Evolutionary conservation across 805 yeast species (phyloP), one percentile per base, ranked within the genome.

Genomic region (Sungouiozyma intestinalis): DNA sequence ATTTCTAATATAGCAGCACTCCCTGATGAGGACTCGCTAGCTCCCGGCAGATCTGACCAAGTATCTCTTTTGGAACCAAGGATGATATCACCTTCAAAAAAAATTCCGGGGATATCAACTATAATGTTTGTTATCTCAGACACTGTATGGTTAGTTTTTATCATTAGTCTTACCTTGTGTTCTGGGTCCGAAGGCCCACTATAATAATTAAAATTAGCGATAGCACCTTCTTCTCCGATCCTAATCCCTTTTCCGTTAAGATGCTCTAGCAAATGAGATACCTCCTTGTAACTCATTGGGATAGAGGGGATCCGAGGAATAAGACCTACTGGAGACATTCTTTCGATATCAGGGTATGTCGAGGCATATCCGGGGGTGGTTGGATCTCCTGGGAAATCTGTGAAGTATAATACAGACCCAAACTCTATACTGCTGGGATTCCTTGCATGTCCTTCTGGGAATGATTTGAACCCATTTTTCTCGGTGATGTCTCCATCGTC

Each of bases 301-400:
- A 76, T 48, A 0, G 76, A 73, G 0, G 81, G 81, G 7, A 77
- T 73, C 24, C 60, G 59, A 0, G 81, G 80, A 4, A 74, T 60
- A 21, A 62, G 64, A 5, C 61, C 64, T 16, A 57, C 51, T 0
- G 78, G 73, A 16, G 68, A 57, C 3, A 57, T 45, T 38, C 75
- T 53, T 44, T 63, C 69, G 32, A 65, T 60, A 35, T 66, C 55
- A 6, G 54, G 54, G 13, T 45, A 47, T 24, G 71, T 72, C 17
- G 83, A 74, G 2, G 85, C 72, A 63, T 74, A 76, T 3, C 85
- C 85, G 6, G 85, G 85, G 2, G 87, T 79, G 0, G 87, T 77
- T 31, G 88, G 88, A 54, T 81, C 90, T 11, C 88, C 88, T 0
- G 87, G 85, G 40, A 69, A 68, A 27, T 73, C 74, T 3, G 77